Evolutionary conservation across 179 eudicot genomes (phyloP), one percentile per base, ranked within the genome.

Genomic region (Spergularia azorica): DNA sequence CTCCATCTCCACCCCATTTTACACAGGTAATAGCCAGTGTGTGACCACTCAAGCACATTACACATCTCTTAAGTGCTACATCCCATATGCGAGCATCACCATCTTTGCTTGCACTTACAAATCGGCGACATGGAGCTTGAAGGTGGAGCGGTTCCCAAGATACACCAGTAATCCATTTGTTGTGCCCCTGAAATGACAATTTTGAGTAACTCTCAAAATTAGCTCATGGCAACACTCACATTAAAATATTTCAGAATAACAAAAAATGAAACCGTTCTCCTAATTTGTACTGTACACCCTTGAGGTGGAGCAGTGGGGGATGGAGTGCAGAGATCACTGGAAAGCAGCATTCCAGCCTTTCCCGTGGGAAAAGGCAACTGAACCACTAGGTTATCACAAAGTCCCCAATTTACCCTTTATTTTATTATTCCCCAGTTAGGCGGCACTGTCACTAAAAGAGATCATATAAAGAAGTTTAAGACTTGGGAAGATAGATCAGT

Each of bases 11-110:
- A 74, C 98, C 96, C 99, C 99, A 96, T 82, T 96, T 96, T 61
- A 96, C 98, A 88, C 97, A 96, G 54, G 99, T 96, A 71, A 96
- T 86, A 67, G 98, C 97, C 72, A 91, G 86, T 50, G 97, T 91
- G 74, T 96, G 99, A 78, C 99, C 98, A 71, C 90, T 90, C 63
- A 93, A 89, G 85, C 77, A 78, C 78, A 93, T 86, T 32, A 91
- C 86, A 84, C 88, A 85, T 79, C 86, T 91, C 76, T 82, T 86
- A 73, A 90, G 84, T 17, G 92, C 51, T 74, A 91, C 83, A 68
- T 94, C 98, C 98, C 99, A 96, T 83, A 95, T 86, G 3, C 97
- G 93, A 74, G 98, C 98, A 88, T 96, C 98, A 16, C 99, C 99
- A 86, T 96, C 99, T 88, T 96, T 96, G 86, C 99, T 94, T 63